Base-by-base conservation (phyloP, 306 rosid species). In the Begonia peltatifolia region DNA sequence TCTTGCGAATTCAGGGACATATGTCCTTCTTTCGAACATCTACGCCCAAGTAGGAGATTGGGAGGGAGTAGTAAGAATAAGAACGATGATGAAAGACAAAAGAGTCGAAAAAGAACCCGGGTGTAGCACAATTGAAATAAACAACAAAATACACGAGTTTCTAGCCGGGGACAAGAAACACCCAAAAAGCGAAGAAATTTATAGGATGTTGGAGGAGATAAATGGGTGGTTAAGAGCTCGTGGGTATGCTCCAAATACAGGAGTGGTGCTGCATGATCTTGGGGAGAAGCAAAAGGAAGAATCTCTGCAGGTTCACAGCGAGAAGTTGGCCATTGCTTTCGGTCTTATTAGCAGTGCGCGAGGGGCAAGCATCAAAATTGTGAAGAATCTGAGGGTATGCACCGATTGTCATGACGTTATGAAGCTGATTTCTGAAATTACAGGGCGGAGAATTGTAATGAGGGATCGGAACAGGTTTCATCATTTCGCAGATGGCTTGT, bases 31-130 rank as follows among this genome's bases (percentile, higher is more conserved):
- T 36, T 83, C 96, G 8, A 84, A 84, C 68, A 87, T 84, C 5
- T 74, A 83, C 38, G 92, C 94, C 6, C 67, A 84, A 50, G 67
- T 81, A 17, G 75, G 83, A 14, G 71, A 81, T 75, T 84, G 90
- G 94, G 76, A 60, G 7, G 85, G 87, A 41, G 96, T 72, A 66
- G 87, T 87, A 12, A 81, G 68, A 48, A 71, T 87, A 14, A 78
- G 96, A 50, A 60, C 73, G 5, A 53, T 81, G 79, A 84, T 87
- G 96, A 84, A 76, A 76, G 71, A 58, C 20, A 68, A 69, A 52
- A 81, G 92, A 50, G 73, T 87, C 23, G 80, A 74, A 47, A 87
- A 87, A 65, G 94, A 87, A 63, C 94, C 92, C 12, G 96, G 96
- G 12, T 81, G 96, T 55, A 84, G 92, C 74, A 71, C 78, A 6